These are phyloP conservation scores for Cytospora piceae DNA, from an alignment of 2,329 filamentous ascomycete species.

Conservation along the genomic window DNA sequence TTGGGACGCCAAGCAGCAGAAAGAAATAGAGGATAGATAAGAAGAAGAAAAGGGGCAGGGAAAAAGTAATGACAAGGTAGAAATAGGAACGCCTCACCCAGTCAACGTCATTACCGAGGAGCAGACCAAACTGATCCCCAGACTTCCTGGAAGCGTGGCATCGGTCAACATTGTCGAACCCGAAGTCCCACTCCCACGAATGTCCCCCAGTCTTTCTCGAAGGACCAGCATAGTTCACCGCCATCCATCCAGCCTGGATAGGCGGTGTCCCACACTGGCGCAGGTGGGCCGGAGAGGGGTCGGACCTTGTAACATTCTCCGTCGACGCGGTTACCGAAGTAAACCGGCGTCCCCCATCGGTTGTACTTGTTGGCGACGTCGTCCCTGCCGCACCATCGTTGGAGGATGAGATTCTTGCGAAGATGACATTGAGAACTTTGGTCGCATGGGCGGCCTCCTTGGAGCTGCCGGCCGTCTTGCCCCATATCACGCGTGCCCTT, in stretches of 20 bases:
- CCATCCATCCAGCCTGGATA: background rate
- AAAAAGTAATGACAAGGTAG: no score
- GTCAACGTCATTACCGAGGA: constrained; percentile 18
- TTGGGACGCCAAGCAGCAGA: background rate
- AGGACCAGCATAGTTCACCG: background rate
- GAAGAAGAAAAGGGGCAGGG: background rate
- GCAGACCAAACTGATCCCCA: constrained; percentile 7
- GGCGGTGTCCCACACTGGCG: background rate
- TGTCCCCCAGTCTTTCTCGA: constrained; percentile 30
- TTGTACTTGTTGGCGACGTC: background rate
- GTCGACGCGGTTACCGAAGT: background rate
- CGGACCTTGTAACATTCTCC: background rate
- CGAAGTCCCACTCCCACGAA: constrained; percentile 32
- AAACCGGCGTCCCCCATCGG: background rate
- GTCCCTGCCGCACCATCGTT: background rate
- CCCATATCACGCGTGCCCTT: constrained; percentile 49
- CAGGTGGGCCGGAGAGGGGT: background rate
- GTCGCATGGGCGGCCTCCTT: constrained; percentile 49
- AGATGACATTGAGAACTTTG: constrained; percentile 47
- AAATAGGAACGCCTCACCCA: constrained; percentile 22
- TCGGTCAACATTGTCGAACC: constrained; percentile 16
- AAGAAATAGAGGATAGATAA: no score
- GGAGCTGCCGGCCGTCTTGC: constrained; percentile 42
- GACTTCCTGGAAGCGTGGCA: constrained; percentile 9
- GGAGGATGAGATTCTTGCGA: constrained; percentile 39